Evolutionary conservation across 2,329 filamentous ascomycete species (phyloP), one percentile per base, ranked within the genome.

Genomic region (Nothophoma quercina): DNA sequence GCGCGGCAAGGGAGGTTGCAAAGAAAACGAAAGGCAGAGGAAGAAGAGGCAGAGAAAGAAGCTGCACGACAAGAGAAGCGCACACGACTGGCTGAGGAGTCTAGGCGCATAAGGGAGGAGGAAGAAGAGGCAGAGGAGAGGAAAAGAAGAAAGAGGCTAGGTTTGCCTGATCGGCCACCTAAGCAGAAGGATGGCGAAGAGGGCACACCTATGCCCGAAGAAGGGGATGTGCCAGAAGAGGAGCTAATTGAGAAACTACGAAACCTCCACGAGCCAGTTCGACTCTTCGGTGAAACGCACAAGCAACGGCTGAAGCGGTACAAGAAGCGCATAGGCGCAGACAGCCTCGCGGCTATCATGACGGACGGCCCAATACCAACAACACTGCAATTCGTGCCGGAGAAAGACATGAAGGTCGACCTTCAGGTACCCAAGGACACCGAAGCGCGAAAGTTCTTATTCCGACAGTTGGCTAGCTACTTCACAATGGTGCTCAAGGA

Each of bases 401-500:
- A 96, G 76, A 86, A 87, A 71, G 88, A 96, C 62, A 96, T 97
- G 91, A 93, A 93, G 74, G 86, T 98, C 19, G 45, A 58, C 4
- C 79, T 85, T 1, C 80, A 79, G 34, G 77, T 90, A 8, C 81
- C 83, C 1, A 80, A 83, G 64, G 89, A 93, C 62, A 78, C 78
- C 16, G 84, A 87, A 32, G 89, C 80, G 0, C 84, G 86, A 36
- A 78, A 83, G 35, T 92, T 89, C 74, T 79, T 99, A 32, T 93
- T 89, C 78, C 83, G 93, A 9, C 93, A 99, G 75, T 81, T 99
- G 49, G 90, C 90, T 16, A 95, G 90, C 40, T 99, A 97, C 79
- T 98, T 99, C 78, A 96, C 90, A 45, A 91, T 99, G 86, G 86
- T 99, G n/a, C 79, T 99, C 51, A 84, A 82, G 35, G 93, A 96